Conservation (phyloP, 2,329 filamentous ascomycete species). For the Neonectria hederae region DNA sequence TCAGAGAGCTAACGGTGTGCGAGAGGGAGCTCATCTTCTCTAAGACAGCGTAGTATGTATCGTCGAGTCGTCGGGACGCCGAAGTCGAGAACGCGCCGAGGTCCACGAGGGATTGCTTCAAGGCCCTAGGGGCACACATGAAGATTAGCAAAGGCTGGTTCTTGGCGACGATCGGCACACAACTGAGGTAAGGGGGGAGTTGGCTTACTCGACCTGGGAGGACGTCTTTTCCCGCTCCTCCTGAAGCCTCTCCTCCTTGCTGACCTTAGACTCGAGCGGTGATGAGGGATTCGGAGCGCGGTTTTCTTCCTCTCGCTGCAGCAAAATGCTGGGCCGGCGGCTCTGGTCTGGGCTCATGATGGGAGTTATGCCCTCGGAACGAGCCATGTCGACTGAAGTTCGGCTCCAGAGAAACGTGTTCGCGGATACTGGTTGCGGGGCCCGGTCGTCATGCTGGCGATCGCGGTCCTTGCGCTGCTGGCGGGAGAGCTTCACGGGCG, state of each 20-base stretch:
- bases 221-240: slow-evolving; percentile 50
- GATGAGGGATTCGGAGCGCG: slow-evolving; percentile 21
- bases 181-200: not conserved
- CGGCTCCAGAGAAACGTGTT: slow-evolving; percentile 45
- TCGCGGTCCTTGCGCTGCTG: slow-evolving; percentile 42
- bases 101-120: slow-evolving; percentile 61
- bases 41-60: slow-evolving; percentile 77
- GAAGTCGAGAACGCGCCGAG: slow-evolving; percentile 69
- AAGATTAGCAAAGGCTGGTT: slow-evolving; percentile 34
- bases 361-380: slow-evolving; percentile 57
- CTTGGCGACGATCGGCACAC: too few species aligned
- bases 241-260: slow-evolving; percentile 50
- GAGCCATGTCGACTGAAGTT: slow-evolving; percentile 57
- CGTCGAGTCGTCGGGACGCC: slow-evolving; percentile 73
- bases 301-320: slow-evolving; percentile 44
- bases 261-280: slow-evolving; percentile 35
- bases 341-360: slow-evolving; percentile 55
- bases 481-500: slow-evolving; percentile 55
- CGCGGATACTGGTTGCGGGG: slow-evolving; percentile 36
- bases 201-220: slow-evolving; percentile 46
- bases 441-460: slow-evolving; percentile 44
- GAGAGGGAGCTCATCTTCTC: slow-evolving; percentile 74
- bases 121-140: slow-evolving; percentile 51
- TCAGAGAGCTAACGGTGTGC: slow-evolving; percentile 70
- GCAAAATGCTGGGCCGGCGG: slow-evolving; percentile 54